These are phyloP conservation scores for Pichia norvegensis DNA, from an alignment of 1,139 yeast genomes.

Conservation along the genomic window DNA sequence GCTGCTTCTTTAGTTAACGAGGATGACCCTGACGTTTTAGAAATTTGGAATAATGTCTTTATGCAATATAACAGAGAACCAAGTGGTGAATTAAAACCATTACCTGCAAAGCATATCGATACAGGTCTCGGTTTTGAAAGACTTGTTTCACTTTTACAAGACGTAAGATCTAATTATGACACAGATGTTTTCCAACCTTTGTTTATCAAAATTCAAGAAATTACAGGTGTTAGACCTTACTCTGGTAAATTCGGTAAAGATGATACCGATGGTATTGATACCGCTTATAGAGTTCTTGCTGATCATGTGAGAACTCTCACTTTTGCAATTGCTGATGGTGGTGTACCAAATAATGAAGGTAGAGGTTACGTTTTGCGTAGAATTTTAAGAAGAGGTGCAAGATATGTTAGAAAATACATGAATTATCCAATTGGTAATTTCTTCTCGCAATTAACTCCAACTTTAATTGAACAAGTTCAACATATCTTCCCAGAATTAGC, in stretches of 20 bases:
- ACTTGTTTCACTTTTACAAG: slow-evolving; percentile 86
- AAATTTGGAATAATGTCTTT: slow-evolving; percentile 95
- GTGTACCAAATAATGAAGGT: slow-evolving; percentile 98
- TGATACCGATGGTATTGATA: slow-evolving; percentile 89
- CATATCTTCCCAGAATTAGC: slow-evolving; percentile 88
- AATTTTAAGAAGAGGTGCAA: slow-evolving; percentile 94
- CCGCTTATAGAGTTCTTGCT: slow-evolving; percentile 96
- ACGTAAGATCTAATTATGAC: slow-evolving; percentile 87
- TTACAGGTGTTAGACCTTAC: slow-evolving; percentile 88
- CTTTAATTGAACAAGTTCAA: slow-evolving; percentile 79
- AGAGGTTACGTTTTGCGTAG: slow-evolving; percentile 97
- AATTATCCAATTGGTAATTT: slow-evolving; percentile 91
- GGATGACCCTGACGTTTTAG: slow-evolving; percentile 97
- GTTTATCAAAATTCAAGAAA: slow-evolving; percentile 76
- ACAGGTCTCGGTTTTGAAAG: slow-evolving; percentile 99
- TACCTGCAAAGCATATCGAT: slow-evolving; percentile 93
- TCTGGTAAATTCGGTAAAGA: slow-evolving; percentile 88
- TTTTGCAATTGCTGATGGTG: slow-evolving; percentile 95
- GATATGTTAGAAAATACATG: slow-evolving; percentile 94
- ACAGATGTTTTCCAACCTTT: slow-evolving; percentile 93
- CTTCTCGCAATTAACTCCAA: slow-evolving; percentile 87
- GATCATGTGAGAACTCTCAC: slow-evolving; percentile 97
- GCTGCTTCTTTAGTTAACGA: slow-evolving; percentile 83
- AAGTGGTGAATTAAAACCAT: slow-evolving; percentile 67
- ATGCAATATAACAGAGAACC: slow-evolving; percentile 94